Conservation (phyloP, 2,329 filamentous ascomycete genomes). For the Venturiaceae sp. region DNA sequence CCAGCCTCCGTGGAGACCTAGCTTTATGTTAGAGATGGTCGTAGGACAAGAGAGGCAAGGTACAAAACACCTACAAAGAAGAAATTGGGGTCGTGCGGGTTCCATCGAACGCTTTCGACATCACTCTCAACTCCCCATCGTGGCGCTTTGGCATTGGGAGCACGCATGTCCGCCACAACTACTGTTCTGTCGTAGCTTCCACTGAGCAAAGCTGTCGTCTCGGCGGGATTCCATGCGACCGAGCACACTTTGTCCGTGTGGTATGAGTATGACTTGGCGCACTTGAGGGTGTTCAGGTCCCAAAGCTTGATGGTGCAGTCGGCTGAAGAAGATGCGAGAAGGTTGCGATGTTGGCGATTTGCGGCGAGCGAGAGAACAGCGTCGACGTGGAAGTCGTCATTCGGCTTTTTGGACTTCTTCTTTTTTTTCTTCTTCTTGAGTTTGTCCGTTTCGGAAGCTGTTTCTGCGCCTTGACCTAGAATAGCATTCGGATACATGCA, state of each 20-base stretch:
- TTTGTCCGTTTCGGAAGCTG: constrained; percentile 45
- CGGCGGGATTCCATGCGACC: constrained; percentile 80
- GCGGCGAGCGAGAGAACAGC: constrained; percentile 84
- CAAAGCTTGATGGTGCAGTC: constrained; percentile 97
- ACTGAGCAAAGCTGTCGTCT: constrained; percentile 81
- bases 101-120: constrained; percentile 87
- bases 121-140: constrained; percentile 94
- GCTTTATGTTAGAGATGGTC: not conserved
- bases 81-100: constrained; percentile 83
- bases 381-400: constrained; percentile 89
- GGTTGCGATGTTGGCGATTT: constrained; percentile 87
- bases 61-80: constrained; percentile 59
- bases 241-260: constrained; percentile 98
- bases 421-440: constrained; percentile 72
- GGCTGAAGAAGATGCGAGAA: constrained; percentile 88
- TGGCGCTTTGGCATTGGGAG: constrained; percentile 70
- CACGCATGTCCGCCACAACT: constrained; percentile 92
- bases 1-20: constrained; percentile 74
- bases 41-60: not conserved
- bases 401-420: constrained; percentile 81
- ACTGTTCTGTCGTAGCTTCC: constrained; percentile 93
- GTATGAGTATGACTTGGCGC: constrained; percentile 90
- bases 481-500: constrained; percentile 98
- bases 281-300: constrained; percentile 87
- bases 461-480: constrained; percentile 59